phyloP scores from a whole-genome alignment of 192 early-diverging fungal genomes.

The Coemansia sp. region DNA sequence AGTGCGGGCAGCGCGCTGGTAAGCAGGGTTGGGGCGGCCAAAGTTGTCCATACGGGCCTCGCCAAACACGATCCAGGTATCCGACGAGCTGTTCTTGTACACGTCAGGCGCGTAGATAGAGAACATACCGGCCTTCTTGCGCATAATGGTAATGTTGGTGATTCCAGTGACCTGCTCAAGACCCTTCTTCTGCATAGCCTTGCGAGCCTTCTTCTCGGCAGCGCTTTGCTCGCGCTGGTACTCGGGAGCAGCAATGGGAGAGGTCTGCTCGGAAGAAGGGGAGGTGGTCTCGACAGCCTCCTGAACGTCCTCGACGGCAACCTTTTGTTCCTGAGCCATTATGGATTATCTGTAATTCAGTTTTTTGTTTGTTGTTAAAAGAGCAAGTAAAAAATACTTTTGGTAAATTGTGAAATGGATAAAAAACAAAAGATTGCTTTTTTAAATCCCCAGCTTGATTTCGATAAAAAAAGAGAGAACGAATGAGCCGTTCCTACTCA shows the following conservation, averaged over 20 bases:
- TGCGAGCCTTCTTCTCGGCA: slow-evolving; percentile 95
- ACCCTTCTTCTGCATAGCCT: slow-evolving; percentile 91
- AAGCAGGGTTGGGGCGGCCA: slow-evolving; percentile 62
- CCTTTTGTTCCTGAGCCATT: slow-evolving; percentile 50
- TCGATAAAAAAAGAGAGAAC: neutral
- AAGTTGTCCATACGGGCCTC: slow-evolving; percentile 89
- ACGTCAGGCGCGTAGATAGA: slow-evolving; percentile 91
- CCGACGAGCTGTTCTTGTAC: slow-evolving; percentile 83
- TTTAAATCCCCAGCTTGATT: neutral
- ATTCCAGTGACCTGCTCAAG: slow-evolving; percentile 84
- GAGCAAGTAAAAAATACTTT: neutral
- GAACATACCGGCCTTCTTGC: slow-evolving; percentile 79
- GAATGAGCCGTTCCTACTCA: too few relatives aligned
- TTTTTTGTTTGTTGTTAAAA: neutral
- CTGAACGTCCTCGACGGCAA: slow-evolving; percentile 40
- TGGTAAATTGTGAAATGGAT: neutral
- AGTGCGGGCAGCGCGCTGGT: slow-evolving; percentile 56
- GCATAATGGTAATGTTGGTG: slow-evolving; percentile 85
- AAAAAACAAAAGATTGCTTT: neutral
- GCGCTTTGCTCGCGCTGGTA: slow-evolving; percentile 62
- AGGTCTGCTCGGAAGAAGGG: slow-evolving; percentile 6
- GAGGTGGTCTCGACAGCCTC: slow-evolving; percentile 26
- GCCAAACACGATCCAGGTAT: slow-evolving; percentile 97
- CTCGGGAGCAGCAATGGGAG: slow-evolving; percentile 3
- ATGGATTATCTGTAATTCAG: neutral